Percentiles rank a stretch among this genome's conserved stretches.
Evolutionary conservation across 1,284 basidiomycete species (phyloP).

Genomic region (Gymnopus androsaceus): DNA sequence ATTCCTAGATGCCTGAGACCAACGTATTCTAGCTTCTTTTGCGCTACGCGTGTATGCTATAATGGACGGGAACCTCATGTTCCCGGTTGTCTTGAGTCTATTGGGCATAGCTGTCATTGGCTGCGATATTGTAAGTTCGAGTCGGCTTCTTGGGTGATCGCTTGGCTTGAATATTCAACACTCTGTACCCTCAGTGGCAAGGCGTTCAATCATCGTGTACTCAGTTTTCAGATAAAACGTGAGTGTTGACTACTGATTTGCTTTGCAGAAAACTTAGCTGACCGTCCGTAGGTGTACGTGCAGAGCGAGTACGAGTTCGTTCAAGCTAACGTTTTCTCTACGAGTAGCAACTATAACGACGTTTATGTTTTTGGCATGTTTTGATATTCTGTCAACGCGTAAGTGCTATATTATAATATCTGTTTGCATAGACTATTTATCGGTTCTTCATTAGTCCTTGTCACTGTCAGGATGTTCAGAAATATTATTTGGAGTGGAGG

Average conservation of each 20-base stretch:
- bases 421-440: neutral
- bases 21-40: neutral
- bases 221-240: neutral
- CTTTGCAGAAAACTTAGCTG: neutral
- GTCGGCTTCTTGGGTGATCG: neutral
- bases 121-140: neutral
- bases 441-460: neutral
- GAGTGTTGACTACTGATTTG: neutral
- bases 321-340: neutral
- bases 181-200: neutral
- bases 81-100: neutral
- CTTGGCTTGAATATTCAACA: neutral
- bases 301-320: neutral
- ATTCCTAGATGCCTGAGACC: no score
- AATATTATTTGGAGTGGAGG: neutral
- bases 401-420: neutral
- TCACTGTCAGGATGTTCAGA: neutral
- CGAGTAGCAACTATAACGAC: neutral
- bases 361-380: neutral
- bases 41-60: neutral
- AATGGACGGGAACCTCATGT: neutral
- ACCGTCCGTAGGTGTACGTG: neutral
- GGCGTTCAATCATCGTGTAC: neutral
- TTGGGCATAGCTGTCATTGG: neutral
- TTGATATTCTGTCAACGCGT: neutral